Conservation (phyloP, 1,139 yeast species). For the Kodamaea plutei region DNA sequence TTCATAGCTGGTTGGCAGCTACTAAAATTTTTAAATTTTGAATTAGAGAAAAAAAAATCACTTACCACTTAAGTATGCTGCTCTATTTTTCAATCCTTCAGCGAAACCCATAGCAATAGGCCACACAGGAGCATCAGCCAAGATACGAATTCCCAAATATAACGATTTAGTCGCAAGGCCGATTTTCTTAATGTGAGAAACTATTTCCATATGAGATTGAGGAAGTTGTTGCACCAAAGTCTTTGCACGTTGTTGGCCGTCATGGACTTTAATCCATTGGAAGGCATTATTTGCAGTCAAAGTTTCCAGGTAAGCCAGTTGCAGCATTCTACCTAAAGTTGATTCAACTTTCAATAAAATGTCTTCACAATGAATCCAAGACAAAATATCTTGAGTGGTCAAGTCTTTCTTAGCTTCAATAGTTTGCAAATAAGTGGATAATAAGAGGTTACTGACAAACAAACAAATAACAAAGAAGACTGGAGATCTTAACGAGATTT, state of each 20-base stretch:
- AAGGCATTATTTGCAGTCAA: slow-evolving; percentile 53
- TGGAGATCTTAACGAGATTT: slow-evolving; percentile 66
- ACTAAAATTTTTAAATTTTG: too few species aligned
- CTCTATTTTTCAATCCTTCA: slow-evolving; percentile 68
- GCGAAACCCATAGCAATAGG: slow-evolving; percentile 74
- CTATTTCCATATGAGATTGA: slow-evolving; percentile 18
- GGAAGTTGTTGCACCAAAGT: slow-evolving; percentile 3
- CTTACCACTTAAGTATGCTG: slow-evolving; percentile 17
- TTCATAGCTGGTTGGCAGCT: neutral
- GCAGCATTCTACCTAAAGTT: slow-evolving; percentile 39
- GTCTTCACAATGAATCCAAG: slow-evolving; percentile 48
- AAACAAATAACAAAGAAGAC: slow-evolving; percentile 68
- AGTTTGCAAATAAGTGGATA: slow-evolving; percentile 56
- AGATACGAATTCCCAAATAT: slow-evolving; percentile 64
- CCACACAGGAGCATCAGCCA: slow-evolving; percentile 83
- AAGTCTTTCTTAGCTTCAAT: slow-evolving; percentile 39
- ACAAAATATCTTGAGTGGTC: slow-evolving; percentile 29
- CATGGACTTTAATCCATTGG: slow-evolving; percentile 20
- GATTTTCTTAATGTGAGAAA: slow-evolving; percentile 32
- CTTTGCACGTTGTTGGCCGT: slow-evolving; percentile 4
- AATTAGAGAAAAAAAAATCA: slow-evolving; percentile 5
- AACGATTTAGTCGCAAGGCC: slow-evolving; percentile 54
- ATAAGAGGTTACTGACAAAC: slow-evolving; percentile 54
- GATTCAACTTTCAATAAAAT: slow-evolving; percentile 55
- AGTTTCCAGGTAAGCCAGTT: slow-evolving; percentile 45